phyloP scores from a whole-genome alignment of 306 rosid species.

The Arachis hypogaea region DNA sequence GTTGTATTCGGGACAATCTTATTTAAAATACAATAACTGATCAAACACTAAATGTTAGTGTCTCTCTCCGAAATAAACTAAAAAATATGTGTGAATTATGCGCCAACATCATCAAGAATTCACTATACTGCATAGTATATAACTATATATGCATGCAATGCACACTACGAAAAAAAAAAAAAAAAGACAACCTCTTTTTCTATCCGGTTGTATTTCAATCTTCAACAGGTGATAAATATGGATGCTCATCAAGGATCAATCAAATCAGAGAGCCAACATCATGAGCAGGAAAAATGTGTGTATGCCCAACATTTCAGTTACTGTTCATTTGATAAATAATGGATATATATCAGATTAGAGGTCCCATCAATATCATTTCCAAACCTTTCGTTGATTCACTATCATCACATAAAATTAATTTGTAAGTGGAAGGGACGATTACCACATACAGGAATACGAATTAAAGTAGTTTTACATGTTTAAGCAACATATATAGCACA shows the following conservation, averaged over 20 bases:
- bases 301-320: slow-evolving; percentile 27
- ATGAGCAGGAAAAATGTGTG: slow-evolving; percentile 4
- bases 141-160: not conserved
- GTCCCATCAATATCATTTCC: slow-evolving; percentile 42
- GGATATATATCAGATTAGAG: slow-evolving; percentile 27
- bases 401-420: slow-evolving; percentile 19
- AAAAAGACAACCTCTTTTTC: not conserved
- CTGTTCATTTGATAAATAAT: slow-evolving; percentile 28
- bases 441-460: slow-evolving; percentile 37
- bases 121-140: too few relatives aligned
- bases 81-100: not conserved
- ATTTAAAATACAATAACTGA: too few relatives aligned
- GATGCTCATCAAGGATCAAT: slow-evolving; percentile 6
- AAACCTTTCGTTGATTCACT: slow-evolving; percentile 1
- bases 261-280: slow-evolving; percentile 27
- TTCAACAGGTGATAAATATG: not conserved
- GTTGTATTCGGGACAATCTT: too few relatives aligned
- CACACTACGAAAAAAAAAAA: not conserved
- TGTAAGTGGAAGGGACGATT: slow-evolving; percentile 44
- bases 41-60: too few relatives aligned
- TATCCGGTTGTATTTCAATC: not conserved
- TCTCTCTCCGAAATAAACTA: too few relatives aligned
- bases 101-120: not conserved
- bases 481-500: slow-evolving; percentile 43
- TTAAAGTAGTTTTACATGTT: slow-evolving; percentile 41